A percentile compares a stretch with the other conserved stretches of the same genome.
Conservation (phyloP, 306 rosid genomes). For the Ziziphus jujuba region DNA sequence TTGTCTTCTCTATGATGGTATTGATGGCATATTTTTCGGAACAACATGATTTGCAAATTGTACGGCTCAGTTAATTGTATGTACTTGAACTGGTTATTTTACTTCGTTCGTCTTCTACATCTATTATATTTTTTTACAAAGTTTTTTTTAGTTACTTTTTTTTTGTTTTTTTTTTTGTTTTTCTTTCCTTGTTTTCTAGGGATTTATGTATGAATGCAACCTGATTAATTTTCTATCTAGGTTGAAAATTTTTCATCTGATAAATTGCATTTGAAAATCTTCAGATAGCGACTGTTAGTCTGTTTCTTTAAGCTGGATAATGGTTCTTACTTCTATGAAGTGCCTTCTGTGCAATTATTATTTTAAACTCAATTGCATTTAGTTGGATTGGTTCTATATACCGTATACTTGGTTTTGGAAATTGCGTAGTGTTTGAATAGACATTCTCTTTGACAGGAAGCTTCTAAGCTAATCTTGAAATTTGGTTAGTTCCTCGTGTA, state of each 20-base stretch:
- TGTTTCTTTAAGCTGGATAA: background rate
- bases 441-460: no score
- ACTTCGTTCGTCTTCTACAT: conserved; percentile 3
- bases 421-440: no score
- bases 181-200: no score
- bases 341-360: background rate
- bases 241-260: background rate
- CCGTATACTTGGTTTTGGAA: no score
- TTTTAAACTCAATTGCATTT: no score
- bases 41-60: background rate
- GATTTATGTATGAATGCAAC: no score
- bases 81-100: background rate
- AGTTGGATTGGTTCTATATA: no score
- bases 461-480: no score
- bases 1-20: no score
- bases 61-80: background rate
- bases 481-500: no score
- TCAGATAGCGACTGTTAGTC: background rate
- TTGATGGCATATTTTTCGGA: background rate
- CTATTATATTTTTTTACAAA: background rate
- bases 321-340: background rate
- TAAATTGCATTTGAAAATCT: background rate
- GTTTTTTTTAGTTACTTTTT: no score
- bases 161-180: no score
- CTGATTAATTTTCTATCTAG: background rate